Base-by-base conservation (phyloP, 2,329 filamentous ascomycete species). In the Nothophaeocryptopus gaeumannii region DNA sequence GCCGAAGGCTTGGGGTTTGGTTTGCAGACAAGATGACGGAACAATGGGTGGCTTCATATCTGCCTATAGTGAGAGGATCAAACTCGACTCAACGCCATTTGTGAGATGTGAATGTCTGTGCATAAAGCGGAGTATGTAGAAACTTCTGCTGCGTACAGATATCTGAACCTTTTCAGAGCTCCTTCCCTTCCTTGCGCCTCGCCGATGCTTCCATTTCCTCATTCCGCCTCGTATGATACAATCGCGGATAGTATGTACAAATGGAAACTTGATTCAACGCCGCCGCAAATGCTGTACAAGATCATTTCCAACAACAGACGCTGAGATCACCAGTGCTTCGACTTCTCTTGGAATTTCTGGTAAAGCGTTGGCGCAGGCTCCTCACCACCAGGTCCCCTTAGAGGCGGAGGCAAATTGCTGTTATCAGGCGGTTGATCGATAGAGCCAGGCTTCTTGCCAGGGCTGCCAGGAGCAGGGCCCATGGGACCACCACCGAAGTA, bases 401-500 rank as follows among this genome's bases (percentile, higher is more conserved):
- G 45, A 4, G 56, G 58, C 4, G 59, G 58, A 15, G 59, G 59
- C 11, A 59, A 29, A n/a, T 53, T 50, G 1, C 47, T 52, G 3
- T 51, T 51, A 9, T 43, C 54, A 30, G 39, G 29, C 29, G 54
- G 47, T 13, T 50, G 50, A 5, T 53, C 51, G 15, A 58, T 54
- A 14, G 53, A 42, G 7, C 53, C 55, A 14, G 54, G 51, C 33
- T 54, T 53, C 9, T 39, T 32, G n/a, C 33, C 42, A 34, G 44
- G 42, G 15, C 38, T 33, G 13, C 50, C 55, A 14, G 51, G 51
- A 4, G 47, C 34, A 31, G 53, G 53, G 10, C 53, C 55, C 20
- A 52, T 40, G n/a, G 55, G 48, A n/a, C 69, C 65, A 26, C 72
- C 70, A 10, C 69, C 69, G 70, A 99, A 99, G 76, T 95, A 99